Percentiles rank a stretch among this genome's conserved stretches.
Conservation (phyloP, 2,329 filamentous ascomycete species). For the Blastomyces percursus region DNA sequence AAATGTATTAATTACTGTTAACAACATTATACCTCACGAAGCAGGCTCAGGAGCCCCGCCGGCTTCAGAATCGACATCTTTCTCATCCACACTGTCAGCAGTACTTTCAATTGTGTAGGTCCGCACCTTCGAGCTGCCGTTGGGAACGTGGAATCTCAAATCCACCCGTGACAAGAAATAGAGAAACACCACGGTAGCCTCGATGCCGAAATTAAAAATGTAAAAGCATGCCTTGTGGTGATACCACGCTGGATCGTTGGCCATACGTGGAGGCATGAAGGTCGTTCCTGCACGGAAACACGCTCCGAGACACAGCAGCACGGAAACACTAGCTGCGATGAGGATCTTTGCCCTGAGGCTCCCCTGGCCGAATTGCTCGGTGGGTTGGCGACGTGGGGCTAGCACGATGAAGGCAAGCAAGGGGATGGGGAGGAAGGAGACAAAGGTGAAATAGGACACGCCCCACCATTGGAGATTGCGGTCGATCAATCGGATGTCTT, state of each 20-base stretch:
- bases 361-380: constrained; percentile 57
- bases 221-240: constrained; percentile 65
- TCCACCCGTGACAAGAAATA: constrained; percentile 63
- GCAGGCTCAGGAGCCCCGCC: neutral
- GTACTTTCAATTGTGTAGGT: constrained; percentile 6
- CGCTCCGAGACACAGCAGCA: constrained; percentile 57
- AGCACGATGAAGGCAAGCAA: constrained; percentile 41
- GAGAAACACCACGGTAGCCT: constrained; percentile 57
- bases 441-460: constrained; percentile 49
- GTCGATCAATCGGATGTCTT: constrained; percentile 40
- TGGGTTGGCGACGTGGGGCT: constrained; percentile 33
- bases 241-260: constrained; percentile 54
- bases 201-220: constrained; percentile 64
- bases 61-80: neutral
- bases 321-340: constrained; percentile 49
- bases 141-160: constrained; percentile 60
- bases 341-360: constrained; percentile 55
- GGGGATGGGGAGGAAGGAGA: constrained; percentile 56
- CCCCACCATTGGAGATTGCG: constrained; percentile 55
- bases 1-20: neutral
- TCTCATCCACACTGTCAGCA: neutral
- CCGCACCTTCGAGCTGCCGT: constrained; percentile 43
- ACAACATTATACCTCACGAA: neutral
- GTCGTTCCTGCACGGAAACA: constrained; percentile 53
- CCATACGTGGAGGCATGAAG: constrained; percentile 43